These are phyloP conservation scores for Pseudogymnoascus sp. DNA, from an alignment of 2,329 filamentous ascomycete species.

Conservation along the genomic window DNA sequence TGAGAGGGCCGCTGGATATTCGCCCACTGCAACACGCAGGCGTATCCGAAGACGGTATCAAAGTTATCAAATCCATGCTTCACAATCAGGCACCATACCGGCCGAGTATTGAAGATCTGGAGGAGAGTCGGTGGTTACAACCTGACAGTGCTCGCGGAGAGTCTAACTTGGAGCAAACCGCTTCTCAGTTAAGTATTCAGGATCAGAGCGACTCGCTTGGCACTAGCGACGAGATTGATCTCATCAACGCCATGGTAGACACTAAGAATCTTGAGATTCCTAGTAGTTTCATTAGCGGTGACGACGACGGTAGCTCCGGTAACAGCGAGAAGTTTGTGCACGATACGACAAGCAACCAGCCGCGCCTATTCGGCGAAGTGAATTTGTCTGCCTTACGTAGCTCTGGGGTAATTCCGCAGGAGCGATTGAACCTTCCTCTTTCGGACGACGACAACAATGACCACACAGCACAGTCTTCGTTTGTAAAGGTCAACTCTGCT, in stretches of 20 bases:
- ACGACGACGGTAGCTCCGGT: conserved; percentile 13
- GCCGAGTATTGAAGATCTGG: conserved; percentile 63
- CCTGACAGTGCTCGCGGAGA: conserved; percentile 18
- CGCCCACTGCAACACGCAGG: conserved; percentile 49
- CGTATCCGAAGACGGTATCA: conserved; percentile 60
- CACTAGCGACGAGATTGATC: conserved; percentile 18
- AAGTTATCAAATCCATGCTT: conserved; percentile 73
- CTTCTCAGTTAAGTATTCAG: conserved; percentile 28
- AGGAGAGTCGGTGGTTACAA: conserved; percentile 66
- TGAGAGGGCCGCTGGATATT: conserved; percentile 66
- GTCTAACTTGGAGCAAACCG: conserved; percentile 19
- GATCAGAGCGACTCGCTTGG: conserved; percentile 14
- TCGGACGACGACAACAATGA: conserved; percentile 7
- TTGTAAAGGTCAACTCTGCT: background rate
- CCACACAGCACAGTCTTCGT: background rate
- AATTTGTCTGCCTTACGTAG: conserved; percentile 25
- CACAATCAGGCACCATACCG: conserved; percentile 71
- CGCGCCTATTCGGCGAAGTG: conserved; percentile 29
- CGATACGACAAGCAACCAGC: conserved; percentile 11
- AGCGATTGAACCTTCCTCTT: conserved; percentile 24
- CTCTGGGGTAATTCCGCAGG: conserved; percentile 24
- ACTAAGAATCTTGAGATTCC: conserved; percentile 21
- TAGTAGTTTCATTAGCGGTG: conserved; percentile 23
- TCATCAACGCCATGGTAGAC: conserved; percentile 6
- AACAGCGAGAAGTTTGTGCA: conserved; percentile 2